phyloP scores from a whole-genome alignment of 108 stramenopile species.

The Chaetoceros tenuissimus region DNA sequence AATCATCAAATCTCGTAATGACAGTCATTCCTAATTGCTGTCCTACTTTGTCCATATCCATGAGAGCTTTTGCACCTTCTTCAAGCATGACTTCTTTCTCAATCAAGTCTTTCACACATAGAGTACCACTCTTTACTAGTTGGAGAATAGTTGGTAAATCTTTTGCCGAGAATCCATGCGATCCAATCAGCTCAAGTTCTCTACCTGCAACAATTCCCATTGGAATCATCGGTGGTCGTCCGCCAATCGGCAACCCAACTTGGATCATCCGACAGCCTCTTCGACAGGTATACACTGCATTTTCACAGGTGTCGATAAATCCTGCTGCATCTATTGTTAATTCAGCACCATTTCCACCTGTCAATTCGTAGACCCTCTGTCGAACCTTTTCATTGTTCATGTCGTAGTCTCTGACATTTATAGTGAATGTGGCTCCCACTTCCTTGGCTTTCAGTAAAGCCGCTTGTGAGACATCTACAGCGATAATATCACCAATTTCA shows the following conservation, averaged over 20 bases:
- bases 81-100: constrained; percentile 46
- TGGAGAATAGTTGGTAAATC: constrained; percentile 43
- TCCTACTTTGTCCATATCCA: constrained; percentile 59
- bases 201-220: constrained; percentile 63
- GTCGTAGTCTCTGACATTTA: constrained; percentile 12
- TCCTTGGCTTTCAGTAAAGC: constrained; percentile 48
- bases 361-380: constrained; percentile 21
- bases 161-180: constrained; percentile 62
- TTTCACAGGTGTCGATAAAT: constrained; percentile 52
- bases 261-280: constrained; percentile 60
- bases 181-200: constrained; percentile 62
- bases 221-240: constrained; percentile 32
- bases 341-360: constrained; percentile 49
- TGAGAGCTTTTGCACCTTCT: constrained; percentile 52
- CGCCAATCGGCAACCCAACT: constrained; percentile 65
- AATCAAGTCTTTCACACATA: constrained; percentile 42
- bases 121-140: constrained; percentile 29
- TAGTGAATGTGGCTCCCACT: constrained; percentile 48
- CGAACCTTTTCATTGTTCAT: constrained; percentile 16
- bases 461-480: constrained; percentile 55
- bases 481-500: constrained; percentile 30
- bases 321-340: constrained; percentile 69
- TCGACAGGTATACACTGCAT: constrained; percentile 44
- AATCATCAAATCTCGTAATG: constrained; percentile 46
- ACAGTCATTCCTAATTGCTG: constrained; percentile 68